phyloP scores from a whole-genome alignment of 2,329 filamentous ascomycete species.

The Fonsecaea nubica region DNA sequence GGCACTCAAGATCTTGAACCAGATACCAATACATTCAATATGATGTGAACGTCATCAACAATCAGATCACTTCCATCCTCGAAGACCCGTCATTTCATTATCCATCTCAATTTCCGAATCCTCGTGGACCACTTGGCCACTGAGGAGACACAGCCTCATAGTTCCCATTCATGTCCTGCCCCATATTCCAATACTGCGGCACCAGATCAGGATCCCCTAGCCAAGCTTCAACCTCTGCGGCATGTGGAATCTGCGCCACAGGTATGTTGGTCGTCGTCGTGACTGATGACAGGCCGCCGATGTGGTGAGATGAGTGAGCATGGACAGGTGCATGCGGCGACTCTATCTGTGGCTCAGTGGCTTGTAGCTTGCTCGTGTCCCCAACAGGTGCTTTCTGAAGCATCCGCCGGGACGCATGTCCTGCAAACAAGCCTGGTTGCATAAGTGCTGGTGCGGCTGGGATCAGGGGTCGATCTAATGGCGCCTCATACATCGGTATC shows the following conservation, averaged over 20 bases:
- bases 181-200: conserved; percentile 24
- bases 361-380: conserved; percentile 11
- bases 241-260: conserved; percentile 9
- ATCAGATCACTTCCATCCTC: not conserved
- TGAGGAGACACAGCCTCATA: conserved; percentile 6
- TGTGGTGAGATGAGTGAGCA: not conserved
- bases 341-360: conserved; percentile 4
- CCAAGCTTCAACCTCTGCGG: conserved; percentile 23
- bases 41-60: not conserved
- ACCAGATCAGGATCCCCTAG: conserved; percentile 26
- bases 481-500: conserved; percentile 24
- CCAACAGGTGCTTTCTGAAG: not conserved
- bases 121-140: conserved; percentile 8
- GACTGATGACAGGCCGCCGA: not conserved
- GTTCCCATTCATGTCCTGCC: conserved; percentile 6
- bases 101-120: conserved; percentile 12
- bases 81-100: not conserved
- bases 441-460: conserved; percentile 8
- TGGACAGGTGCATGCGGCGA: not conserved
- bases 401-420: not conserved
- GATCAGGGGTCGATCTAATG: conserved; percentile 17
- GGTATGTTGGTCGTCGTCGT: not conserved
- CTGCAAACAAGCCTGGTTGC: conserved; percentile 4
- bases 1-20: not conserved
- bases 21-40: conserved; percentile 1